Conservation (phyloP, 2,329 filamentous ascomycete species). For the Lecanoromycetidae sp. region DNA sequence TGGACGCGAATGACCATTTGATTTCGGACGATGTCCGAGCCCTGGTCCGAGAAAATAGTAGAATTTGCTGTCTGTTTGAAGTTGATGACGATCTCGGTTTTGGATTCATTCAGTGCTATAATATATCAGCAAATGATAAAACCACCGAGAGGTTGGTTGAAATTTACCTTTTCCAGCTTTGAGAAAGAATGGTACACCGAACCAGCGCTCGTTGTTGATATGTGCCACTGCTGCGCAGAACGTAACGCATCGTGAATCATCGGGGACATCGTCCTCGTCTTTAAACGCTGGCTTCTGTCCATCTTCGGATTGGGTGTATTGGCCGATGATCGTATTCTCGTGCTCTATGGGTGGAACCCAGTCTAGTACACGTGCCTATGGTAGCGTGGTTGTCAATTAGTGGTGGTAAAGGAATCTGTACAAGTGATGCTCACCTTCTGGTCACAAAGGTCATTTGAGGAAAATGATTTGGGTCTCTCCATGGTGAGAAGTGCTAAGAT, state of each 20-base stretch:
- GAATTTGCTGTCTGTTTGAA: slow-evolving; percentile 13
- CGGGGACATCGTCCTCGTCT: slow-evolving; percentile 15
- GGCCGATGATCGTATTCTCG: slow-evolving; percentile 15
- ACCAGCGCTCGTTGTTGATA: slow-evolving; percentile 16
- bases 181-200: slow-evolving; percentile 17
- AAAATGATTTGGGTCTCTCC: slow-evolving; percentile 17
- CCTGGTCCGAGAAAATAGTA: slow-evolving; percentile 1
- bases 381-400: neutral
- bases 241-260: slow-evolving; percentile 15
- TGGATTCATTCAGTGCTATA: slow-evolving; percentile 14
- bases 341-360: slow-evolving; percentile 13
- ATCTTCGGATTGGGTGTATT: slow-evolving; percentile 14
- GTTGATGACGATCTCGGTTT: slow-evolving; percentile 15
- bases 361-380: slow-evolving; percentile 12
- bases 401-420: neutral
- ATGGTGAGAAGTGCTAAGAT: slow-evolving; percentile 16
- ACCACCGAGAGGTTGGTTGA: too few species aligned
- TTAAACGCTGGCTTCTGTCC: slow-evolving; percentile 16
- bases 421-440: slow-evolving; percentile 11
- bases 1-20: slow-evolving; percentile 16
- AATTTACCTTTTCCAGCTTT: slow-evolving; percentile 18
- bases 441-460: slow-evolving; percentile 12
- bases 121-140: neutral
- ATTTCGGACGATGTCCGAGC: slow-evolving; percentile 10
- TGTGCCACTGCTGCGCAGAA: slow-evolving; percentile 16